These are phyloP conservation scores for Tricholoma matsutake DNA, from an alignment of 768 basidiomycete species.

Conservation along the genomic window DNA sequence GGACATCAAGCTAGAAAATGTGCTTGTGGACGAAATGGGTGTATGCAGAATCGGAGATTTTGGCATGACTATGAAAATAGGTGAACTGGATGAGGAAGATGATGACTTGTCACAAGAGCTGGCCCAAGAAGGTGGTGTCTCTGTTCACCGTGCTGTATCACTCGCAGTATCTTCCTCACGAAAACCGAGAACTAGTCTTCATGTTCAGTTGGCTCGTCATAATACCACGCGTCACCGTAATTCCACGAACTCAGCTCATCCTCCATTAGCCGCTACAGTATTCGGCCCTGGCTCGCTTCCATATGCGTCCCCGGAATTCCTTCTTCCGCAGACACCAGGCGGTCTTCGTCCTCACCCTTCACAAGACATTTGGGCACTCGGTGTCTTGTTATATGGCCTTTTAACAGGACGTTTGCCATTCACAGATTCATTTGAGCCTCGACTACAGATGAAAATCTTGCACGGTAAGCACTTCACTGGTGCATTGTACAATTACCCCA, in stretches of 20 bases:
- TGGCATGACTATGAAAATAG: conserved; percentile 71
- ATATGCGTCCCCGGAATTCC: conserved; percentile 87
- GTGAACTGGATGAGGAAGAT: conserved; percentile 38
- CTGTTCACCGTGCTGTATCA: conserved; percentile 40
- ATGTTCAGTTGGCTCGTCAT: conserved; percentile 31
- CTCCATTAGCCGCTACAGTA: conserved; percentile 20
- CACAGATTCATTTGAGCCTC: conserved; percentile 83
- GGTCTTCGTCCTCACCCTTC: conserved; percentile 54
- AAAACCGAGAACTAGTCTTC: conserved; percentile 32
- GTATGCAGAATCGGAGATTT: conserved; percentile 87
- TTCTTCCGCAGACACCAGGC: conserved; percentile 52
- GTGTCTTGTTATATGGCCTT: conserved; percentile 83
- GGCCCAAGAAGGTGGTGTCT: conserved; percentile 12
- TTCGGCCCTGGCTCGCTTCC: conserved; percentile 84
- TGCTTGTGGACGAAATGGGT: conserved; percentile 86
- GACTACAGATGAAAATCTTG: conserved; percentile 89
- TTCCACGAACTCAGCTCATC: conserved; percentile 34
- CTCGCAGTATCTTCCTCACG: conserved; percentile 35
- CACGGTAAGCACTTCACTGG: conserved; percentile 50
- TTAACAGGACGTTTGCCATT: conserved; percentile 88
- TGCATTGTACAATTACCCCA: neutral
- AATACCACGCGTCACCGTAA: conserved; percentile 34
- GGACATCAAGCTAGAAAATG: conserved; percentile 97
- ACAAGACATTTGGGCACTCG: conserved; percentile 96
- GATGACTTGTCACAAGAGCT: conserved; percentile 30